Base-by-base conservation (phyloP, 129 eudicot species). In the Arctium lappa region DNA sequence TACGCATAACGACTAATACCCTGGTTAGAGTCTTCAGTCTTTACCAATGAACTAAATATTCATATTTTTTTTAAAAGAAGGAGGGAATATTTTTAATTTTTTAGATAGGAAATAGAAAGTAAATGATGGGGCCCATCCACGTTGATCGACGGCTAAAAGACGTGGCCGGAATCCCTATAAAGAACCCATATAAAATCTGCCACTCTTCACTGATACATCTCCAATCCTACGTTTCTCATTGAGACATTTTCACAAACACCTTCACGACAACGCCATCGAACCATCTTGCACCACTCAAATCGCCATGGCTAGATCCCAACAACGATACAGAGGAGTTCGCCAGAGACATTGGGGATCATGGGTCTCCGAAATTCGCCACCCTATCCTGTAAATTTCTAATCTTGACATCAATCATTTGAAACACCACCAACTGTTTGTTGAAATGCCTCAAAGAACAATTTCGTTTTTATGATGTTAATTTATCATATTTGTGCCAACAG, bases 281-380 rank as follows among this genome's bases (percentile, higher is more conserved):
- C 16, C 39, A 13, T 38, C 72, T 77, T 53, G 7, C 53, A 77
- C 46, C 44, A 78, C 70, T 78, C 79, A 27, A 72, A 75, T 79
- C 90, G 40, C 84, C 88, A 94, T 92, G 98, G 91, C 90, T 74
- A 82, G 94, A 76, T 94, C 96, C 40, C 97, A 92, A 73, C 97
- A 92, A 36, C 90, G 98, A 13, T 94, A 91, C 84, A 82, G 97
- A 16, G 98, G 98, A 31, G 98, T 95, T 48, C 97, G 98, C 34
- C 98, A 95, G 78, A 85, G 98, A 46, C 98, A 95, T 62, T 95
- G 98, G 98, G 98, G 98, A 10, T 95, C 98, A n/a, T 95, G 98
- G 98, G 98, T 95, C 44, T 92, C 98, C 81, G 98, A 95, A 91
- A 95, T 95, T 78, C 98, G 98, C 87, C 98, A 95, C 87, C 98